Evolutionary conservation across 2,329 filamentous ascomycete species (phyloP), one percentile per base, ranked within the genome.

Genomic region (Aciculosporium take): DNA sequence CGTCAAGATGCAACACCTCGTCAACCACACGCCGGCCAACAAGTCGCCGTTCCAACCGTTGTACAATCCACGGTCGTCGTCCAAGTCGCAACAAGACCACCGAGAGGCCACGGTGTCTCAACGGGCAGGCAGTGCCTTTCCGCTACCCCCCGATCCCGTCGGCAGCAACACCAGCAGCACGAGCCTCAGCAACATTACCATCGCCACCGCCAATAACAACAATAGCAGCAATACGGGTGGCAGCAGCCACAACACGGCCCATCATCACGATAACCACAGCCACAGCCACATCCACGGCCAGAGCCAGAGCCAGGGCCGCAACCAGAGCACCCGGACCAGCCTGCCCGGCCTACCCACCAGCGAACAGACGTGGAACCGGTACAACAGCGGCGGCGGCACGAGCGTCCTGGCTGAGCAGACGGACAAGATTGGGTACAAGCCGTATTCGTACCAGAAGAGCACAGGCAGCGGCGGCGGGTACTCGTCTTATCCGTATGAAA

Each of bases 31-130:
- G 21, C 30, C 38, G 17, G 12, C 29, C 50, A 49, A 24, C 62
- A 36, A 33, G 25, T 36, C 60, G 13, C 55, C 57, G 0, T 56
- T 56, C 24, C 54, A 58, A 44, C 45, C 52, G 27, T 40, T 47
- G 41, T 34, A 48, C 28, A 44, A 47, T 20, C 44, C 56, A 39
- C 51, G 53, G 20, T n/a, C n/a, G n/a, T n/a, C n/a, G n/a, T 49
- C 55, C 9, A 54, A 54, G 43, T 63, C 63, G 10, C 51, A 56
- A 39, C 58, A 61, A 34, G 52, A 55, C 2, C 59, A 60, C n/a
- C 32, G 41, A 33, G 29, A 33, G 9, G 41, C 38, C 7, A 23
- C 23, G 10, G 39, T 30, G 12, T 27, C 42, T 3, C 42, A 47
- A 23, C 17, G 36, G 8, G 29, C 41, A 12, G 33, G 37, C 6